These are phyloP conservation scores for Dendrostoma leiphaemia DNA, from an alignment of 2,329 filamentous ascomycete species.

Conservation along the genomic window DNA sequence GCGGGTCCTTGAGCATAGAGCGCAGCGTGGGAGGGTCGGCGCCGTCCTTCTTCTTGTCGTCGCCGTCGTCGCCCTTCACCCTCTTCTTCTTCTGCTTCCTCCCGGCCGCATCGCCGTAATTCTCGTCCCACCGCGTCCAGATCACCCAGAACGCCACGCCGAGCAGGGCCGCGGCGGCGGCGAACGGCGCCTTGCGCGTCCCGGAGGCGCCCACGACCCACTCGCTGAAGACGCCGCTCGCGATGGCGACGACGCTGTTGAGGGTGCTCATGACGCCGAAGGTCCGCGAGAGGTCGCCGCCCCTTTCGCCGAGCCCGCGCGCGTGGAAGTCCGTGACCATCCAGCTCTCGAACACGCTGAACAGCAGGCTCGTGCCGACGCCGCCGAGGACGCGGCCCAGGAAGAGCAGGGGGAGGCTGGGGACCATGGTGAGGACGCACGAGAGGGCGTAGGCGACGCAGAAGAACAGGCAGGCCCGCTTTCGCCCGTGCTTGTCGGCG, in stretches of 20 bases:
- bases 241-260: slow-evolving; percentile 55
- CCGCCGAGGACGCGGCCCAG: slow-evolving; percentile 53
- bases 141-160: slow-evolving; percentile 43
- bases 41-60: slow-evolving; percentile 13
- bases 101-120: slow-evolving; percentile 39
- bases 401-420: slow-evolving; percentile 41
- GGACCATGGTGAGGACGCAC: slow-evolving; percentile 38
- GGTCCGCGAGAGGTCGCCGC: slow-evolving; percentile 43
- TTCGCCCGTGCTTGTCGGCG: slow-evolving; percentile 50
- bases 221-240: slow-evolving; percentile 50
- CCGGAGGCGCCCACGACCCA: slow-evolving; percentile 43
- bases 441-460: slow-evolving; percentile 52
- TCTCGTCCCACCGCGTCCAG: slow-evolving; percentile 47
- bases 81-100: slow-evolving; percentile 17
- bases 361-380: slow-evolving; percentile 54
- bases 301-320: slow-evolving; percentile 37
- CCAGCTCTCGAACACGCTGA: slow-evolving; percentile 61
- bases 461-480: slow-evolving; percentile 51
- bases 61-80: too few species aligned
- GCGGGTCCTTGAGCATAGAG: slow-evolving; percentile 36
- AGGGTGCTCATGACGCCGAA: slow-evolving; percentile 51
- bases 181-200: slow-evolving; percentile 51
- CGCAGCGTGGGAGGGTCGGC: slow-evolving; percentile 17
- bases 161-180: slow-evolving; percentile 36
- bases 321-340: slow-evolving; percentile 55